Conservation (phyloP, 306 rosid genomes). For the Pachyrhizus erosus region DNA sequence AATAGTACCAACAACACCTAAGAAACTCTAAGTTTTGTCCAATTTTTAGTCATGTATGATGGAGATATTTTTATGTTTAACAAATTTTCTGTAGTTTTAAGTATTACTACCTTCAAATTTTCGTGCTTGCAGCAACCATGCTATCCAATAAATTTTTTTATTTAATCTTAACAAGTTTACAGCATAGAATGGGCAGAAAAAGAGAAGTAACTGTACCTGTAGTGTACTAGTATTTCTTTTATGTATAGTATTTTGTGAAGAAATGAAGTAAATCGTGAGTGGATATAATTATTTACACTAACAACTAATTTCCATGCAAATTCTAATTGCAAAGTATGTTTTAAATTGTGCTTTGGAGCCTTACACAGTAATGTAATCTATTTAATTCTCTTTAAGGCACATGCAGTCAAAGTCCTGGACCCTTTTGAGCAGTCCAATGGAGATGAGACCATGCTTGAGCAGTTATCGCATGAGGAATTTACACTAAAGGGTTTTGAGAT, state of each 20-base stretch:
- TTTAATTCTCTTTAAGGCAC: slow-evolving; percentile 38
- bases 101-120: background rate
- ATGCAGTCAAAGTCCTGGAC: slow-evolving; percentile 26
- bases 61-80: background rate
- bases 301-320: background rate
- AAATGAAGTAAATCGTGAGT: slow-evolving; percentile 23
- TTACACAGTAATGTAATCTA: slow-evolving; percentile 1
- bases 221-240: background rate
- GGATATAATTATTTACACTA: background rate
- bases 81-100: background rate
- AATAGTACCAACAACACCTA: background rate
- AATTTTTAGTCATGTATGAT: background rate
- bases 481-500: slow-evolving; percentile 65
- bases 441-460: slow-evolving; percentile 42
- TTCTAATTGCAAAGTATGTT: slow-evolving; percentile 10
- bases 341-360: slow-evolving; percentile 19
- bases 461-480: slow-evolving; percentile 62
- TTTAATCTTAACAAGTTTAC: background rate
- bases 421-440: slow-evolving; percentile 45
- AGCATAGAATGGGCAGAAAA: background rate
- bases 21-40: background rate
- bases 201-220: background rate
- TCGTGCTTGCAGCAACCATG: background rate
- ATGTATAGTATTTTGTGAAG: background rate
- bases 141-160: too few relatives aligned